Evolutionary conservation across 305 asterid species (phyloP), one percentile per base, ranked within the genome.

Genomic region (Fraxinus greggii): DNA sequence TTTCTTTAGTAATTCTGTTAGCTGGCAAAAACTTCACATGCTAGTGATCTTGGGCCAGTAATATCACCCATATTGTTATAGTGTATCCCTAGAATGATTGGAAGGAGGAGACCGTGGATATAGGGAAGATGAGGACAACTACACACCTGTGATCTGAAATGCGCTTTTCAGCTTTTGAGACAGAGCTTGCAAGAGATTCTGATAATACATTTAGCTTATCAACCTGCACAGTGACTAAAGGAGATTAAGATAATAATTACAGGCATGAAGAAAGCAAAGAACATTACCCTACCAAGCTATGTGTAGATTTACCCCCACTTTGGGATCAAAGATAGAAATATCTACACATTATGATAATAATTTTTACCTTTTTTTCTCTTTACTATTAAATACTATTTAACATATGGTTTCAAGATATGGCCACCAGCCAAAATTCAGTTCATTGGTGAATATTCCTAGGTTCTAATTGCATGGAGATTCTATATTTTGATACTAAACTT

Each of bases 111-210:
- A 75, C 59, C 69, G 59, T 42, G 76, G 78, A 75, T 23, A 81
- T 77, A 79, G 79, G 63, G 74, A 79, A 69, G 77, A 80, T 31
- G 29, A 65, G 72, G 82, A 79, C 23, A 85, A 67, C 75, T 38
- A 79, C 83, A 69, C 72, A 94, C 99, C 98, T 94, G 82, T 88
- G 89, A 56, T 96, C 98, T 63, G 91, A 88, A 82, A 94, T 89
- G 82, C 97, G 95, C 74, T 86, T 92, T 88, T 93, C 97, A 42
- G 97, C 92, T 88, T 91, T 92, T 48, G 87, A 80, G 79, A 90
- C 89, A 77, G 99, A 96, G 90, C 93, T 90, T 75, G 93, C 89
- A 76, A 96, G 97, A 82, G 99, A 96, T 87, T 94, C 98, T 80
- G 93, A 87, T 87, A 96, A 85, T 83, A 94, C 87, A 89, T 90